Conservation (phyloP, 257 asterid genomes). For the Dorcoceras hygrometricum region DNA sequence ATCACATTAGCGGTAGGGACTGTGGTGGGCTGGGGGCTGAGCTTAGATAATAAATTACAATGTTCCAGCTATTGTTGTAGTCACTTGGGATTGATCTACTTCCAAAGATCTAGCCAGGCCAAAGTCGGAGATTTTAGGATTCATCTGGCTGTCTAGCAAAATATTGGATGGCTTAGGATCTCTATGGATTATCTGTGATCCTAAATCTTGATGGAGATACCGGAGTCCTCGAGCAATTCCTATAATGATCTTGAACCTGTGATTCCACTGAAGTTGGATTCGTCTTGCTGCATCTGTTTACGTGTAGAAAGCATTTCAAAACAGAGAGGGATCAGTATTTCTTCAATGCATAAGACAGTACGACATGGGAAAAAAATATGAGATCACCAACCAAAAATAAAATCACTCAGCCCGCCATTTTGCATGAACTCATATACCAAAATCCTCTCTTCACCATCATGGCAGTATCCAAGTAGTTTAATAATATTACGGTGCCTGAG, state of each 20-base stretch:
- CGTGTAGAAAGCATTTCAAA: background rate
- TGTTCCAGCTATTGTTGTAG: background rate
- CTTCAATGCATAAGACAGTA: background rate
- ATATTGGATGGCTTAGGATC: background rate
- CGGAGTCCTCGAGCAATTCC: slow-evolving; percentile 5
- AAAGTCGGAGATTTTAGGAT: slow-evolving; percentile 2
- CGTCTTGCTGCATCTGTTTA: slow-evolving; percentile 1
- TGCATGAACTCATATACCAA: slow-evolving; percentile 3
- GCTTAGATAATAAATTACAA: background rate
- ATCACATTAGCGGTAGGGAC: no score
- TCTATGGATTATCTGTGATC: background rate
- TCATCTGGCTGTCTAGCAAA: slow-evolving; percentile 11
- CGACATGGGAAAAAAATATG: background rate
- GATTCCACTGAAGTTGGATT: background rate
- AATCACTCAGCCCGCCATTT: background rate
- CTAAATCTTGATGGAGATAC: slow-evolving; percentile 12
- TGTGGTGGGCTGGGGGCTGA: no score
- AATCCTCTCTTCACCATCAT: background rate
- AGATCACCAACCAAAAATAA: background rate
- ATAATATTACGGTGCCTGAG: background rate
- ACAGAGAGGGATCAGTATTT: background rate
- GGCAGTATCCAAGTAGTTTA: slow-evolving; percentile 8
- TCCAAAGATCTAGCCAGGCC: background rate
- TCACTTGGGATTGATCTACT: background rate
- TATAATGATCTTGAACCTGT: background rate